A percentile compares a stretch with the other conserved stretches of the same genome.
phyloP scores from a whole-genome alignment of 2,329 filamentous ascomycete species.

The Exophiala sp. region DNA sequence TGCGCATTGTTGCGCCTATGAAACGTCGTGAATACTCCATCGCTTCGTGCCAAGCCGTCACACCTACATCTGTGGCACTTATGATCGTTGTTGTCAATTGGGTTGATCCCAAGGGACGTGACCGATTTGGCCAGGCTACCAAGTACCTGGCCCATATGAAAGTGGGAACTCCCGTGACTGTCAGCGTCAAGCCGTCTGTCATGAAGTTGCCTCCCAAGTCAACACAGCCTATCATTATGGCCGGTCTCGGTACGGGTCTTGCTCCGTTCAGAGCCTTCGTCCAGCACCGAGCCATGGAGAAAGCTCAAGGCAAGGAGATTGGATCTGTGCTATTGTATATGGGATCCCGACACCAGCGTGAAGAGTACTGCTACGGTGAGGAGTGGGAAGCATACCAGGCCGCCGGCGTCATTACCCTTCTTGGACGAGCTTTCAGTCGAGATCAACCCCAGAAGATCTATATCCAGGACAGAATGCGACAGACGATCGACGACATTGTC shows the following conservation, averaged over 20 bases:
- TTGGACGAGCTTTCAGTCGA: conserved; percentile 90
- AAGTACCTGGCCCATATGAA: conserved; percentile 77
- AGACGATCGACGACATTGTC: conserved; percentile 77
- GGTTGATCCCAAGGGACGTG: conserved; percentile 82
- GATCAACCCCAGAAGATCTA: conserved; percentile 99
- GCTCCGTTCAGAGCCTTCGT: conserved; percentile 99
- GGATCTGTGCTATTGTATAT: conserved; percentile 93
- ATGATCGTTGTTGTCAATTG: conserved; percentile 98
- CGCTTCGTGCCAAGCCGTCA: conserved; percentile 92
- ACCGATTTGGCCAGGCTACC: conserved; percentile 89
- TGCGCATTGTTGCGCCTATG: conserved; percentile 81
- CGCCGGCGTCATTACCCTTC: conserved; percentile 88
- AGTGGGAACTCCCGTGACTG: conserved; percentile 75
- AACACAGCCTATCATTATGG: conserved; percentile 96
- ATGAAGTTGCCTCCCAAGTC: conserved; percentile 94
- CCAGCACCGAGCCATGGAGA: conserved; percentile 96
- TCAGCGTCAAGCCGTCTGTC: conserved; percentile 93
- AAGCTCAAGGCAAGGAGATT: conserved; percentile 93
- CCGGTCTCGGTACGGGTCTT: conserved; percentile 93
- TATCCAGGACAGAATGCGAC: conserved; percentile 96
- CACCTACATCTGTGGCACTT: conserved; percentile 80
- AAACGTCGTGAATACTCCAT: conserved; percentile 99
- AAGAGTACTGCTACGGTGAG: conserved; percentile 98
- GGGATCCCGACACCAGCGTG: conserved; percentile 92
- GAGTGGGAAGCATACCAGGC: conserved; percentile 99